These are phyloP conservation scores for Mesotaenium endlicherianum DNA, from an alignment of 139 green algal species.

Conservation along the genomic window DNA sequence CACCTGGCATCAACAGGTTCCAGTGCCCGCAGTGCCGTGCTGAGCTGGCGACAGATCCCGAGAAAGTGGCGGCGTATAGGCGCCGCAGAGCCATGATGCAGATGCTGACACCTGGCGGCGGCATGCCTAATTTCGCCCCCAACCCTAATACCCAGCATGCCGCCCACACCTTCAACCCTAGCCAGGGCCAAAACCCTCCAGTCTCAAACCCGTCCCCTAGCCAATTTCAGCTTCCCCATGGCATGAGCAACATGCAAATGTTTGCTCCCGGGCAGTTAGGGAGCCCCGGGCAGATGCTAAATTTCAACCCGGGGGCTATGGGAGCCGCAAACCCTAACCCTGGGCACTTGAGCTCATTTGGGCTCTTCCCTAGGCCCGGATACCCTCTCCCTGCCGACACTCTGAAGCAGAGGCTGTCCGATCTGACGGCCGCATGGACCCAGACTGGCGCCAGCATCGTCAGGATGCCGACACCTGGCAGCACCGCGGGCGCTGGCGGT, in stretches of 20 bases:
- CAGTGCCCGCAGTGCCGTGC: conserved; percentile 33
- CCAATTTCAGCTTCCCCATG: no score
- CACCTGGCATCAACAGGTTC: conserved; percentile 18
- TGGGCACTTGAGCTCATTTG: background rate
- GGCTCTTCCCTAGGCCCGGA: no score
- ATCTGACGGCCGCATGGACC: no score
- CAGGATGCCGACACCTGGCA: no score
- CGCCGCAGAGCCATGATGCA: background rate
- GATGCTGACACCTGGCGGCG: no score
- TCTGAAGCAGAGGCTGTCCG: no score
- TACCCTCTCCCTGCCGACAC: no score
- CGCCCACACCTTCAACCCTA: background rate
- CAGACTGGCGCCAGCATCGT: no score
- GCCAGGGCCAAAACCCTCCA: background rate
- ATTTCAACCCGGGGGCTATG: background rate
- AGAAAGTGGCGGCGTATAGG: conserved; percentile 23
- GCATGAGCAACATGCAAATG: background rate
- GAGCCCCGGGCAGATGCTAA: background rate
- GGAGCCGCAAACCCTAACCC: background rate
- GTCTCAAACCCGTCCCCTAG: background rate
- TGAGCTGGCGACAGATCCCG: conserved; percentile 15
- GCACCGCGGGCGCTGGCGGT: no score
- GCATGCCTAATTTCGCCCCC: no score
- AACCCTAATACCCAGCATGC: background rate
- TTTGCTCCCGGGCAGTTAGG: background rate